Evolutionary conservation across 1,284 basidiomycete species (phyloP).

Genomic region (Meripilus lineatus): DNA sequence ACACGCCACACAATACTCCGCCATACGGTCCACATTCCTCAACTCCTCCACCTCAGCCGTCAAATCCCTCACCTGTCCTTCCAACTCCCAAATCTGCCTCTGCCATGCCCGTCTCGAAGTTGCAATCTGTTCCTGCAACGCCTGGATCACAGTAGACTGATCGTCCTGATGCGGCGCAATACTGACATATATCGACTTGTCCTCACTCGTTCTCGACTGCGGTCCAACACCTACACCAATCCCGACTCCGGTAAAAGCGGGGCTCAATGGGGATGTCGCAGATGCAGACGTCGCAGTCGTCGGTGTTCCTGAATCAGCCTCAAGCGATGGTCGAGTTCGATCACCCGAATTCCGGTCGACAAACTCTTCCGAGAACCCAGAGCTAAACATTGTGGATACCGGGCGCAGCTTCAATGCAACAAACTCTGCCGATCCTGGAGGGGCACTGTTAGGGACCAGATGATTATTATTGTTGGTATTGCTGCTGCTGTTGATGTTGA

Average conservation of each 20-base stretch:
- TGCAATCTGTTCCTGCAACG: constrained; percentile 59
- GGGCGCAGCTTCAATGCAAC: constrained; percentile 66
- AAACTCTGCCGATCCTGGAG: constrained; percentile 57
- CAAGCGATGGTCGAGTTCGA: constrained; percentile 30
- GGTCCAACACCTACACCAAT: too few species aligned
- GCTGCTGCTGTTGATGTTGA: constrained; percentile 1
- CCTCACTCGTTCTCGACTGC: constrained; percentile 27
- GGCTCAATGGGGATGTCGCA: constrained; percentile 49
- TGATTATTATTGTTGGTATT: too few species aligned
- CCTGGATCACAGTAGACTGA: constrained; percentile 42
- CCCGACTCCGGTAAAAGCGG: constrained; percentile 28
- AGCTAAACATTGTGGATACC: constrained; percentile 69
- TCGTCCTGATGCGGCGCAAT: constrained; percentile 32
- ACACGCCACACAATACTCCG: constrained; percentile 53
- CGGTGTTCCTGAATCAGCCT: constrained; percentile 42
- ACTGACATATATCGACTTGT: constrained; percentile 27
- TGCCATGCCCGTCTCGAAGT: constrained; percentile 61
- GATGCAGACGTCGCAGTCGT: constrained; percentile 34
- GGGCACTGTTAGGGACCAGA: constrained; percentile 49
- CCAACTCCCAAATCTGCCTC: constrained; percentile 68
- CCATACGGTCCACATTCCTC: constrained; percentile 33
- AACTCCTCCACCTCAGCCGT: constrained; percentile 60
- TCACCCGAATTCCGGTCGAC: constrained; percentile 34
- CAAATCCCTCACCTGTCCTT: constrained; percentile 66
- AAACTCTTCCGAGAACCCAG: constrained; percentile 57